Conservation (phyloP, 257 asterid species). For the Penstemon davidsonii region DNA sequence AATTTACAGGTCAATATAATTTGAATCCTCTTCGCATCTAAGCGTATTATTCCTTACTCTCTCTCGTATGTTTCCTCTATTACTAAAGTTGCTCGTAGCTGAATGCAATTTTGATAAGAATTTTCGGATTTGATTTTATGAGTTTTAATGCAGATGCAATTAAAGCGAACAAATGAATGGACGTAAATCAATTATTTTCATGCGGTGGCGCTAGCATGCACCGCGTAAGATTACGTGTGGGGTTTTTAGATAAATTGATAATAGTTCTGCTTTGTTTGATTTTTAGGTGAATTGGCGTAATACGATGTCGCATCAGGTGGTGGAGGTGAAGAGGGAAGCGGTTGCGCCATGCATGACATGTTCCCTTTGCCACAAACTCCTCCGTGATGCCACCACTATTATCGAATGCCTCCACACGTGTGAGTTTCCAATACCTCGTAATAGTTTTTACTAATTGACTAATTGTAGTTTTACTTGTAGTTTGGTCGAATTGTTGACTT, state of each 20-base stretch:
- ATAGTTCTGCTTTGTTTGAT: constrained; percentile 18
- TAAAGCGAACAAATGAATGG: constrained; percentile 29
- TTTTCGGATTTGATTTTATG: constrained; percentile 31
- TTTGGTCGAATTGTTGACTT: constrained; percentile 11
- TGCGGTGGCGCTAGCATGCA: constrained; percentile 46
- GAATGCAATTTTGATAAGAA: constrained; percentile 24
- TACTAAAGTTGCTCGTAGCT: constrained; percentile 10
- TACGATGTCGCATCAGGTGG: constrained; percentile 46
- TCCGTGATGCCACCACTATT: constrained; percentile 61
- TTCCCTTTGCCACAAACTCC: constrained; percentile 53
- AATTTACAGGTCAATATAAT: constrained; percentile 32
- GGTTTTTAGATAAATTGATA: not conserved
- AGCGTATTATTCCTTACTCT: constrained; percentile 6
- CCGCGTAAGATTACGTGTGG: constrained; percentile 39
- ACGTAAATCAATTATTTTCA: constrained; percentile 36
- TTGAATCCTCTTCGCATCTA: constrained; percentile 27
- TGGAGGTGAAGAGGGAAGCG: constrained; percentile 43
- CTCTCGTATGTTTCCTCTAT: constrained; percentile 19
- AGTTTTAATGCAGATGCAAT: constrained; percentile 41
- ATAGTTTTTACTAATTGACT: not conserved
- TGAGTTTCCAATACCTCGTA: constrained; percentile 29
- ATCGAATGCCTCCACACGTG: constrained; percentile 68
- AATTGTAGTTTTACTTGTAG: constrained; percentile 17
- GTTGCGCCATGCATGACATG: constrained; percentile 69
- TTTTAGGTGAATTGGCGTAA: constrained; percentile 30